These are phyloP conservation scores for Aureobasidium musti DNA, from an alignment of 2,329 filamentous ascomycete genomes.

Conservation along the genomic window DNA sequence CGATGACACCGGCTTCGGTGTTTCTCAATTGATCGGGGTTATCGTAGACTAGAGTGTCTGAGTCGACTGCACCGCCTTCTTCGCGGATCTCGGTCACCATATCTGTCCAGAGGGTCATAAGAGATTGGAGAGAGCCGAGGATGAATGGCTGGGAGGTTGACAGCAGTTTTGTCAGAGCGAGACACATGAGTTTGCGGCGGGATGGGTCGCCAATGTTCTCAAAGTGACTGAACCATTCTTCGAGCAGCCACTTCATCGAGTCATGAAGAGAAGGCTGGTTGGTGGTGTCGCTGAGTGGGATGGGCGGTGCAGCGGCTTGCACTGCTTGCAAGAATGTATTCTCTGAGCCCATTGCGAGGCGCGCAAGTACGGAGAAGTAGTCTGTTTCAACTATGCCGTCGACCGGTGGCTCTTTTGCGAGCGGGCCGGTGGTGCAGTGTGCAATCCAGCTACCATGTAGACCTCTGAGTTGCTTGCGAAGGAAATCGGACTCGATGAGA, in stretches of 20 bases:
- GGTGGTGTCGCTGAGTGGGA: slow-evolving; percentile 28
- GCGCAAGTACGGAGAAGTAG: slow-evolving; percentile 80
- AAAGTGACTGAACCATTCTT: slow-evolving; percentile 67
- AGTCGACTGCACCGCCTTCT: slow-evolving; percentile 50
- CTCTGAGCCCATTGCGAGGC: slow-evolving; percentile 73
- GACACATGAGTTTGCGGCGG: slow-evolving; percentile 69
- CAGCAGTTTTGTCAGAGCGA: slow-evolving; percentile 71
- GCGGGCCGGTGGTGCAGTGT: slow-evolving; percentile 79
- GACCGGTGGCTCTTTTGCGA: slow-evolving; percentile 67
- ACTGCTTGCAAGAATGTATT: slow-evolving; percentile 62
- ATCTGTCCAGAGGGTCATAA: slow-evolving; percentile 74
- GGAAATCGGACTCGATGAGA: slow-evolving; percentile 60
- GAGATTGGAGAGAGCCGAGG: slow-evolving; percentile 62
- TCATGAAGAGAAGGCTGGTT: slow-evolving; percentile 37
- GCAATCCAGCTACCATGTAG: slow-evolving; percentile 60
- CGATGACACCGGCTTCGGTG: slow-evolving; percentile 33
- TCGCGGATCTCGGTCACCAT: slow-evolving; percentile 67
- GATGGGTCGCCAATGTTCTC: slow-evolving; percentile 66
- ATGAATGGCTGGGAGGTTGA: slow-evolving; percentile 59
- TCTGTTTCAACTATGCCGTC: slow-evolving; percentile 77
- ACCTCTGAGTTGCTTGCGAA: slow-evolving; percentile 55
- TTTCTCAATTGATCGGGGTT: slow-evolving; percentile 34
- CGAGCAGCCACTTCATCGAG: slow-evolving; percentile 52
- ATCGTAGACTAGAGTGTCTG: slow-evolving; percentile 47
- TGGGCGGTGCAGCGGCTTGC: slow-evolving; percentile 39